These are phyloP conservation scores for Nicotiana attenuata DNA, from an alignment of 257 asterid genomes.

Conservation along the genomic window DNA sequence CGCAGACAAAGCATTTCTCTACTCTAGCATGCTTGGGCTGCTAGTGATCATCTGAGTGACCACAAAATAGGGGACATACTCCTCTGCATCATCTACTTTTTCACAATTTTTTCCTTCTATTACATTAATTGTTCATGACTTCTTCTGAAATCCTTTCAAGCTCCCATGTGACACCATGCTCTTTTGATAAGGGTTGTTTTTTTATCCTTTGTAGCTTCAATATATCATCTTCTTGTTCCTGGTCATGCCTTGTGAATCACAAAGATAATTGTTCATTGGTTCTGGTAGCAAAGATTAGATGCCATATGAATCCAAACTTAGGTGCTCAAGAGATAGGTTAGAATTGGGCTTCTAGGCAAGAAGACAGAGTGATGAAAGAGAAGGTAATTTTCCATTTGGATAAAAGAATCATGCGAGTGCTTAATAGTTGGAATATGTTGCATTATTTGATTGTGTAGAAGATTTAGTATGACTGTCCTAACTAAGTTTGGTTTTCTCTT, in stretches of 20 bases:
- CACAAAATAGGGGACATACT: neutral
- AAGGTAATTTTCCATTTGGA: neutral
- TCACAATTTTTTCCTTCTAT: neutral
- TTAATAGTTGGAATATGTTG: neutral
- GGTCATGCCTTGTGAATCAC: neutral
- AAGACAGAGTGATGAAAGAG: neutral
- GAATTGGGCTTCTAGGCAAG: neutral
- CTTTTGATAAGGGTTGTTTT: neutral
- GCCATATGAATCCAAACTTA: neutral
- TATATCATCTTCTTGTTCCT: neutral
- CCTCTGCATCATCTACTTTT: neutral
- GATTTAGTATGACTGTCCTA: neutral
- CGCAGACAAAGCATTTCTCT: neutral
- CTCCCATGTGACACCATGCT: neutral
- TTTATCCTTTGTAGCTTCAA: neutral
- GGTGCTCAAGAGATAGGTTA: neutral
- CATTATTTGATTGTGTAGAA: neutral
- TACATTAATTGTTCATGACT: neutral
- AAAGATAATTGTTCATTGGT: neutral
- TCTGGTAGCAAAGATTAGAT: neutral
- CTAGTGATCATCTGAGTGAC: neutral
- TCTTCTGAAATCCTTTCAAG: neutral
- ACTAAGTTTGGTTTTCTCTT: neutral
- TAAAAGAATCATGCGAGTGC: neutral
- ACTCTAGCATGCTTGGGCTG: neutral